Percentiles rank a stretch among this genome's conserved stretches.
Evolutionary conservation across 306 rosid species (phyloP).

Genomic region (Chamaecrista fasciculata): DNA sequence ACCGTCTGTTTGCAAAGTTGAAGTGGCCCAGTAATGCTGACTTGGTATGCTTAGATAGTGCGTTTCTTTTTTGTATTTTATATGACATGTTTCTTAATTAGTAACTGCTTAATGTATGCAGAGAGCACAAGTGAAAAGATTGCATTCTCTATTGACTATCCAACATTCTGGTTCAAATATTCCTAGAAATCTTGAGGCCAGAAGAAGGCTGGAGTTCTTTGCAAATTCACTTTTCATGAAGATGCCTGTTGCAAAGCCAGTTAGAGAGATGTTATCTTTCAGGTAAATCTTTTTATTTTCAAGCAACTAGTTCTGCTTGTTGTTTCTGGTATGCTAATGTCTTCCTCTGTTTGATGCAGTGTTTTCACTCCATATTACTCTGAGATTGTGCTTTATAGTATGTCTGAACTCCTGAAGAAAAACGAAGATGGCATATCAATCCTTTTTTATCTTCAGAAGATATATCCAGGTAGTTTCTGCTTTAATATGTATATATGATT

Average conservation of each 20-base stretch:
- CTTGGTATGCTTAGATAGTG: constrained; percentile 50
- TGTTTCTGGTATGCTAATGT: constrained; percentile 30
- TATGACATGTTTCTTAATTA: constrained; percentile 15
- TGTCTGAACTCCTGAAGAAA: constrained; percentile 74
- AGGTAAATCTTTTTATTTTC: constrained; percentile 45
- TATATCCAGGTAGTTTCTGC: constrained; percentile 66
- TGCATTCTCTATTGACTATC: constrained; percentile 77
- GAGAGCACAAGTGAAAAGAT: constrained; percentile 77
- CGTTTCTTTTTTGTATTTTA: constrained; percentile 2
- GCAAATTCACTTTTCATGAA: constrained; percentile 92
- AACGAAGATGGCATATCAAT: constrained; percentile 93
- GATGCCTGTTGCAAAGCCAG: constrained; percentile 78
- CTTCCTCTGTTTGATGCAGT: constrained; percentile 51
- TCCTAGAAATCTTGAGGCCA: constrained; percentile 91
- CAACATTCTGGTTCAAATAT: constrained; percentile 87
- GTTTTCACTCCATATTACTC: constrained; percentile 97
- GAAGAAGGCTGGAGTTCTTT: constrained; percentile 80
- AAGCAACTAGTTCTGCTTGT: constrained; percentile 8
- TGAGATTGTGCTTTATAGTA: constrained; percentile 85
- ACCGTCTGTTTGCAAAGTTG: constrained; percentile 72
- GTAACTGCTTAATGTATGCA: constrained; percentile 28
- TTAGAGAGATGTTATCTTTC: constrained; percentile 80
- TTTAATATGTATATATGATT: not conserved
- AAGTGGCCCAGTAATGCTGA: constrained; percentile 77
- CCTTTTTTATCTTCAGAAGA: constrained; percentile 90